Base-by-base conservation (phyloP, 371 early-diverging fungal species). In the Phascolomyces articulosus region DNA sequence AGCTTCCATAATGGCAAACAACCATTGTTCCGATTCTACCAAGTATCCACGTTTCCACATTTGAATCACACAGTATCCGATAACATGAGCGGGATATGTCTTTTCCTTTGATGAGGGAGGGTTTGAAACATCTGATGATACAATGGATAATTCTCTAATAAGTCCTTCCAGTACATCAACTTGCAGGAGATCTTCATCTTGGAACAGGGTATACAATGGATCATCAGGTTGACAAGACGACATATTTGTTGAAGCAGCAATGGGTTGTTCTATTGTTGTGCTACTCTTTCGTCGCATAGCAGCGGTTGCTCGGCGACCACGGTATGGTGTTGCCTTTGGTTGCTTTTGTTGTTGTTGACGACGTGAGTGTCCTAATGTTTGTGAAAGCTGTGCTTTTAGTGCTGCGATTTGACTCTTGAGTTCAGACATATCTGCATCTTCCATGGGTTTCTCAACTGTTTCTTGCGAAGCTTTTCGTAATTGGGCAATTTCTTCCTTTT, bases 151-250 rank as follows among this genome's bases (percentile, higher is more conserved):
- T 64, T 87, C 88, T 67, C 87, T 87, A 59, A 96, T 85, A 34
- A 96, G 83, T 60, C 89, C 90, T 53, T 90, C 90, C 53, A 95
- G 74, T n/a, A 96, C 84, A 75, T 95, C 96, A 31, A 90, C 95
- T 29, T 90, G 84, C 56, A 92, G 88, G 26, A 95, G 81, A 0
- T 84, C 85, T 63, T 94, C 94, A 67, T 77, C 78, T 60, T 82
- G 79, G 13, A 87, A 70, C 6, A 71, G 58, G 28, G 41, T 44
- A 63, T 56, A 63, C 29, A 63, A 40, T 41, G 55, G 56, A n/a
- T 63, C 55, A 31, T 56, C 53, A 27, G 63, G 53, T 15, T 38
- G 31, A 6, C 29, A 24, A 21, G 28, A 15, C 8, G 62, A 20
- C 3, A 29, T 23, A 7, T 53, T 61, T 38, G 54, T 27, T 8